Evolutionary conservation across 73 alveolate genomes (phyloP), one percentile per base, ranked within the genome.

Genomic region (Paramecium caudatum): DNA sequence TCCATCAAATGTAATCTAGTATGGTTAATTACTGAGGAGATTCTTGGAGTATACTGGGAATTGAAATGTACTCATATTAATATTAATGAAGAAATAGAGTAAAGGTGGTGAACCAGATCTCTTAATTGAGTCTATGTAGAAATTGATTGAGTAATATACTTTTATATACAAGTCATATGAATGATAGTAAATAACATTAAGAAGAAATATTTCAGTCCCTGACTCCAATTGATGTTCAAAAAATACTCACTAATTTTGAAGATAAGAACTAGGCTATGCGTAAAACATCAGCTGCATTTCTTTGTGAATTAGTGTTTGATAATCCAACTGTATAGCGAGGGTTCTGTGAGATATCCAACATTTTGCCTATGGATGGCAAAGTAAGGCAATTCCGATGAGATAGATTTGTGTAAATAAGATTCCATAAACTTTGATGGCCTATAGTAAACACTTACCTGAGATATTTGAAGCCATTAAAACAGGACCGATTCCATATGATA

Each of bases 341-440:
- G 30, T 86, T 86, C 68, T 86, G 93, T 23, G 93, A 86, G 21
- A 27, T 86, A 17, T 47, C 93, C 17, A 78, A 78, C 16, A 78
- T 86, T 25, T 37, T 86, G 3, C 93, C 93, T 13, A 86, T 86
- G 41, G 93, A 86, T 63, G 93, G 93, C 27, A 86, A 86, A 39
- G 93, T 86, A 84, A 61, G 16, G 13, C 9, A 9, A 55, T 34
- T 6, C 15, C 16, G 3, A 10, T 34, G 15, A 55, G 43, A 41
- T 86, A 86, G 93, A 78, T 86, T 37, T 86, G 93, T 39, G 90
- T 86, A 16, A 86, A 86, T 17, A 86, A 63, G 65, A 86, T 86
- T 1, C 93, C 93, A 33, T 70, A 61, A 63, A 37, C 87, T 15
- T 45, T 86, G 15, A 37, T 41, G 63, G 36, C 32, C 37, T 45